Conservation (phyloP, 768 basidiomycete genomes). For the Lentinula boryana region DNA sequence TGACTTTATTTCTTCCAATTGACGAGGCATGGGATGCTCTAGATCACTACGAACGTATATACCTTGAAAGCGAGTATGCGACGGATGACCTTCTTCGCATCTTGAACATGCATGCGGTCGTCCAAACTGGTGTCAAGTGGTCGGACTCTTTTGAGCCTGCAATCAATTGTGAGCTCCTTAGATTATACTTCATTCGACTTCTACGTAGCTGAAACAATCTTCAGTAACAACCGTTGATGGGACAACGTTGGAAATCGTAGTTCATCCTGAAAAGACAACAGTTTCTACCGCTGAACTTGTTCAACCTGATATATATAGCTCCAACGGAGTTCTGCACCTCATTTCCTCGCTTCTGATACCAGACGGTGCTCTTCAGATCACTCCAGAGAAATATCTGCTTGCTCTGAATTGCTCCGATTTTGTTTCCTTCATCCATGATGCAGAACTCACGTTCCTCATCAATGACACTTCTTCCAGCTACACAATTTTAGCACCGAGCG, state of each 20-base stretch:
- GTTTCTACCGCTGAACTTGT: constrained; percentile 57
- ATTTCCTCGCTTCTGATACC: constrained; percentile 81
- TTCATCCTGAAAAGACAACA: constrained; percentile 46
- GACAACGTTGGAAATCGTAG: constrained; percentile 52
- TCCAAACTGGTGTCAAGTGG: constrained; percentile 54
- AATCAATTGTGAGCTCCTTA: constrained; percentile 43
- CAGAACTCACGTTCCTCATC: constrained; percentile 63
- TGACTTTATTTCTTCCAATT: constrained; percentile 87
- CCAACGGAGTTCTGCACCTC: constrained; percentile 92
- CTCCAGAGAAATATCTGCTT: constrained; percentile 93
- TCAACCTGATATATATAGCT: constrained; percentile 83
- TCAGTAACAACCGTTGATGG: constrained; percentile 74
- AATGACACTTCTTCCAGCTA: constrained; percentile 63
- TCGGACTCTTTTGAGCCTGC: constrained; percentile 52
- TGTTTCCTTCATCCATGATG: constrained; percentile 82
- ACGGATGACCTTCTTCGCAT: constrained; percentile 74
- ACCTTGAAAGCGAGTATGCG: constrained; percentile 86
- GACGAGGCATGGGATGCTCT: constrained; percentile 80
- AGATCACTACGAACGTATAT: constrained; percentile 72
- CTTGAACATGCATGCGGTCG: constrained; percentile 71
- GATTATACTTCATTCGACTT: constrained; percentile 10
- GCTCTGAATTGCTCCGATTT: constrained; percentile 89
- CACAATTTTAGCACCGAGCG: constrained; percentile 89
- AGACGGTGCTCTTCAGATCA: constrained; percentile 66
- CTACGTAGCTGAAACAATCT: not conserved